Percentiles rank a stretch among this genome's conserved stretches.
Conservation (phyloP, 2,329 filamentous ascomycete genomes). For the Metarhizium album region DNA sequence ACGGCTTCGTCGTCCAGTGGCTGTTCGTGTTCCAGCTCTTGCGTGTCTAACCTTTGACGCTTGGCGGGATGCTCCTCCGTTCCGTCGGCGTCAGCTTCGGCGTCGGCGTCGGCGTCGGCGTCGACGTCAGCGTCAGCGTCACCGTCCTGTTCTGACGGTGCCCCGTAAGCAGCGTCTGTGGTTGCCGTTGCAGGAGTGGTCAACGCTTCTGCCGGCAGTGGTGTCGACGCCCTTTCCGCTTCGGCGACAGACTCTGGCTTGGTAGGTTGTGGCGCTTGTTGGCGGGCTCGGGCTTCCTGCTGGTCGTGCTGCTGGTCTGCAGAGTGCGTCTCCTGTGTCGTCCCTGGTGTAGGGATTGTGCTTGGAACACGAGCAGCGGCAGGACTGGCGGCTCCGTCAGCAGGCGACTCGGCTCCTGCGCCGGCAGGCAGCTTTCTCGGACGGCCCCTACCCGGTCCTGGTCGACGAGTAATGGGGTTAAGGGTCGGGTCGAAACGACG, state of each 20-base stretch:
- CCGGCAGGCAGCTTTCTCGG: slow-evolving; percentile 31
- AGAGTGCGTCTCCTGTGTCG: neutral
- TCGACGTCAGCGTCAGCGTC: neutral
- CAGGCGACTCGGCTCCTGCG: neutral
- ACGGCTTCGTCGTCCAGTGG: slow-evolving; percentile 37
- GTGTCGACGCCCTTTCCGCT: neutral
- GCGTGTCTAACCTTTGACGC: slow-evolving; percentile 26
- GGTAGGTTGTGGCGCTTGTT: neutral
- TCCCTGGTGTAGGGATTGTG: neutral
- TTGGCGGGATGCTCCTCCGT: slow-evolving; percentile 28
- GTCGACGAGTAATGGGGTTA: slow-evolving; percentile 50
- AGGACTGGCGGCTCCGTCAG: neutral
- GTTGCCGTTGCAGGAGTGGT: neutral
- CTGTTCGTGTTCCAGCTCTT: slow-evolving; percentile 20
- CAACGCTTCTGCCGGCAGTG: neutral
- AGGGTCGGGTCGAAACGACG: slow-evolving; percentile 37
- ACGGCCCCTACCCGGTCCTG: slow-evolving; percentile 45
- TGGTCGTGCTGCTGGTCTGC: neutral
- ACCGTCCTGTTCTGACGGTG: slow-evolving; percentile 5
- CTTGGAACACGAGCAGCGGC: neutral
- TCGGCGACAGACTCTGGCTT: neutral
- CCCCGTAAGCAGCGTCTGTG: neutral
- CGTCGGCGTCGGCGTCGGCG: no score
- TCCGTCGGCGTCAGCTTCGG: slow-evolving; percentile 15
- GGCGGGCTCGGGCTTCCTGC: no score